A percentile compares a stretch with the other conserved stretches of the same genome.
phyloP scores from a whole-genome alignment of 1,284 basidiomycete genomes.

The Cutaneotrichosporon cavernicola region DNA sequence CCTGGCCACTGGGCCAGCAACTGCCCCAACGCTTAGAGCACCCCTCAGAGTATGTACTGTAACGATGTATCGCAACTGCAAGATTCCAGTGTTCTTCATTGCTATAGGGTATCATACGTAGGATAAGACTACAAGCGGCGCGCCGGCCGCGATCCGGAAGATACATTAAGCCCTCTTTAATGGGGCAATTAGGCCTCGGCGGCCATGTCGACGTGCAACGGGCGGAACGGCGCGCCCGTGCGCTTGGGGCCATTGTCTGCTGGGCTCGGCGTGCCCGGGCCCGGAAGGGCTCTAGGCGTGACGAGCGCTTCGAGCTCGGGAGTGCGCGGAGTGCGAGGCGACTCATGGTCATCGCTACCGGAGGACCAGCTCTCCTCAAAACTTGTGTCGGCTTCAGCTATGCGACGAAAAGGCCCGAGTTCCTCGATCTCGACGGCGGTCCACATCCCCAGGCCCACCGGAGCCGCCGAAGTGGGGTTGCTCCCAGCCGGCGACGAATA shows the following conservation, averaged over 20 bases:
- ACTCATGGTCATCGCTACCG: constrained; percentile 18
- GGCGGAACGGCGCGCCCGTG: constrained; percentile 9
- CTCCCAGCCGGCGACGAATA: constrained; percentile 4
- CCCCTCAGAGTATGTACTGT: background rate
- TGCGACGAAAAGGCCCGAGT: background rate
- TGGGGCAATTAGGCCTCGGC: background rate
- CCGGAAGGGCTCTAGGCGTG: background rate
- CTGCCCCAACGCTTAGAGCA: constrained; percentile 35
- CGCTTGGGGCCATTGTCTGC: background rate
- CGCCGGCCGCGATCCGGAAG: constrained; percentile 4
- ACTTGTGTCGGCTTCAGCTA: background rate
- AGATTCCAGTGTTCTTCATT: constrained; percentile 1
- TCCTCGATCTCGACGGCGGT: constrained; percentile 4
- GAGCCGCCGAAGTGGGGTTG: background rate
- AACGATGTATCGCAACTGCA: constrained; percentile 1
- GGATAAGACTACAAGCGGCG: constrained; percentile 2
- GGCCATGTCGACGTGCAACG: constrained; percentile 9
- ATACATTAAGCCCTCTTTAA: background rate
- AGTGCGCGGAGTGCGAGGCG: constrained; percentile 22
- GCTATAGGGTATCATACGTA: constrained; percentile 1
- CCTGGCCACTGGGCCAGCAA: constrained; percentile 54
- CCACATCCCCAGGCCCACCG: constrained; percentile 9
- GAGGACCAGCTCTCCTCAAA: constrained; percentile 6
- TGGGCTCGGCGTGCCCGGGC: background rate
- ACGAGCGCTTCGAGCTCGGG: constrained; percentile 20